Evolutionary conservation across 2,329 filamentous ascomycete species (phyloP).

Genomic region (Aureobasidium vineae): DNA sequence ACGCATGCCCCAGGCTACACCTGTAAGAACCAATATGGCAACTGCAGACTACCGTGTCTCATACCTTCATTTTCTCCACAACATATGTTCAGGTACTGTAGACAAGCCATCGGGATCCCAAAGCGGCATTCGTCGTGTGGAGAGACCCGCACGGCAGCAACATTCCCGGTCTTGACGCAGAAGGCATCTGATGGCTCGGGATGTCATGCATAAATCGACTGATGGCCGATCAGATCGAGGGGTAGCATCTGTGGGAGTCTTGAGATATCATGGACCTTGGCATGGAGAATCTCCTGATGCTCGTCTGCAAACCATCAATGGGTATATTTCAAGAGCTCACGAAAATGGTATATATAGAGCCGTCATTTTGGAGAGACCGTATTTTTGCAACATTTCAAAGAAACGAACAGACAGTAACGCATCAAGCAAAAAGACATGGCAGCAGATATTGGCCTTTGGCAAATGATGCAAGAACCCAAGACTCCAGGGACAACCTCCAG

Average conservation of each 20-base stretch:
- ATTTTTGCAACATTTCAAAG: neutral
- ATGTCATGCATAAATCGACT: conserved; percentile 20
- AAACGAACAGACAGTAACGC: neutral
- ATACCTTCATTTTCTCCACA: neutral
- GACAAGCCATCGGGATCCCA: neutral
- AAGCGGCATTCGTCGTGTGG: neutral
- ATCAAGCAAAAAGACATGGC: neutral
- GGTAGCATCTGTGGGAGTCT: conserved; percentile 6
- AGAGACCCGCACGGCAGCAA: neutral
- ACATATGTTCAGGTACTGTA: neutral
- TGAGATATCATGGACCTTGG: conserved; percentile 9
- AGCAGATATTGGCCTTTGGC: conserved; percentile 13
- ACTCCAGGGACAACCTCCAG: neutral
- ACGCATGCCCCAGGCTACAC: neutral
- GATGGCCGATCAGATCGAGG: neutral
- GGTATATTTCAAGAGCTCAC: neutral
- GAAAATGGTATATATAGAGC: neutral
- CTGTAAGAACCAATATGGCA: neutral
- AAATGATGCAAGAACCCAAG: conserved; percentile 5
- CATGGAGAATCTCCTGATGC: conserved; percentile 14
- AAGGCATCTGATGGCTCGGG: conserved; percentile 9
- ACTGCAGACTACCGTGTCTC: neutral
- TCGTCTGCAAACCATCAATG: neutral
- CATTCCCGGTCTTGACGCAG: neutral
- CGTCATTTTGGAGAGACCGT: neutral